Conservation (phyloP, 352 stramenopile species). For the Pythium phragmiticola region DNA sequence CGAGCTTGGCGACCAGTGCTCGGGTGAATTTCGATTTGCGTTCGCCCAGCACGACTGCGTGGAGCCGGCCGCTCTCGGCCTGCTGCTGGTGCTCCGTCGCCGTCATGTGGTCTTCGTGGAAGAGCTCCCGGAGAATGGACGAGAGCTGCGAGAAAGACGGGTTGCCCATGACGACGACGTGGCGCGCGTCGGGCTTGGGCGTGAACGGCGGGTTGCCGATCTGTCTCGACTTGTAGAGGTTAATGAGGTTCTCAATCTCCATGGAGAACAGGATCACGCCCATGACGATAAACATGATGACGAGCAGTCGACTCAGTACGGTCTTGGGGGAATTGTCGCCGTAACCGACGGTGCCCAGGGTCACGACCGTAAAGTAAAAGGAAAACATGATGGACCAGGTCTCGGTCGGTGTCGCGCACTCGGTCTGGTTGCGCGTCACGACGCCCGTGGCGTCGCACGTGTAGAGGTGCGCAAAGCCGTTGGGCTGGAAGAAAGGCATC, state of each 20-base stretch:
- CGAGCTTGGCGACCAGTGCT: constrained; percentile 63
- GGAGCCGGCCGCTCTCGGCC: constrained; percentile 35
- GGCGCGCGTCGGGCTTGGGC: constrained; percentile 59
- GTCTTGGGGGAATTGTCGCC: constrained; percentile 84
- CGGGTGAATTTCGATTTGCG: constrained; percentile 72
- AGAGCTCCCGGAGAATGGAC: constrained; percentile 83
- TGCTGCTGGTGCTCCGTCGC: constrained; percentile 24
- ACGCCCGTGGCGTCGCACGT: constrained; percentile 52
- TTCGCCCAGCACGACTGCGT: constrained; percentile 73
- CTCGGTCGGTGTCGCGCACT: constrained; percentile 39
- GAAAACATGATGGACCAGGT: constrained; percentile 90
- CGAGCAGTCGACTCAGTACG: constrained; percentile 76
- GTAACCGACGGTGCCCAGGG: constrained; percentile 86
- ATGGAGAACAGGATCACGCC: constrained; percentile 87
- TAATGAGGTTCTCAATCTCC: constrained; percentile 88
- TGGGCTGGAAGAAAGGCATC: constrained; percentile 71
- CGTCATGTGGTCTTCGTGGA: constrained; percentile 79
- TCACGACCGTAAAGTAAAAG: constrained; percentile 89
- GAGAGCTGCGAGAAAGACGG: constrained; percentile 81
- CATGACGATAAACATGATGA: constrained; percentile 89
- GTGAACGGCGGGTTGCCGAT: constrained; percentile 79
- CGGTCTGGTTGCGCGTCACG: constrained; percentile 47
- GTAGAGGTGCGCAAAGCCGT: constrained; percentile 84
- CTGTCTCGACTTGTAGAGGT: constrained; percentile 77
- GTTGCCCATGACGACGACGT: constrained; percentile 85